These are phyloP conservation scores for Alternaria angustiovoidea DNA, from an alignment of 2,329 filamentous ascomycete species.

Conservation along the genomic window DNA sequence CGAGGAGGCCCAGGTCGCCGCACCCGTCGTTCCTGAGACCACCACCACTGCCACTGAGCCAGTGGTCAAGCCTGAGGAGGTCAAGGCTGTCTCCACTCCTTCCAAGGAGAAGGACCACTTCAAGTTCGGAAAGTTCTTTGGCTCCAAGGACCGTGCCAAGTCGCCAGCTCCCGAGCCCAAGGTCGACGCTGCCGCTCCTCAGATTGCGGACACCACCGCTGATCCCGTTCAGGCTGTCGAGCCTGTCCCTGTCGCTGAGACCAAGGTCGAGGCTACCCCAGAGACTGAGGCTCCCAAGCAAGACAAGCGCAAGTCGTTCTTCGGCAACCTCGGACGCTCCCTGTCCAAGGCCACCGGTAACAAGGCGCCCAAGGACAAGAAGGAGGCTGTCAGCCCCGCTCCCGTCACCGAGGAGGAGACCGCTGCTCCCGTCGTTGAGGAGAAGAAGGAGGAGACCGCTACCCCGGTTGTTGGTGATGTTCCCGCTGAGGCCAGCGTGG, in stretches of 20 bases:
- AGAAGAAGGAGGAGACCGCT: slow-evolving; percentile 41
- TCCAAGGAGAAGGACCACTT: slow-evolving; percentile 58
- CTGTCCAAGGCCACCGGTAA: slow-evolving; percentile 52
- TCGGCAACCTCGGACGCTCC: slow-evolving; percentile 69
- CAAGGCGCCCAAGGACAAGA: slow-evolving; percentile 50
- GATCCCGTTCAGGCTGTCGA: slow-evolving; percentile 22
- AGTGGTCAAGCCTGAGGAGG: slow-evolving; percentile 39
- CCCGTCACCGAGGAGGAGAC: slow-evolving; percentile 44
- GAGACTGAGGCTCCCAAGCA: slow-evolving; percentile 60
- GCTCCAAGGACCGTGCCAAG: slow-evolving; percentile 61
- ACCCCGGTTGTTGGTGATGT: slow-evolving; percentile 41
- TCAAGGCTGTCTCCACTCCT: slow-evolving; percentile 50
- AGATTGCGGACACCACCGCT: slow-evolving; percentile 42
- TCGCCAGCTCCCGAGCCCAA: slow-evolving; percentile 53
- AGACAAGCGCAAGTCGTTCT: slow-evolving; percentile 87
- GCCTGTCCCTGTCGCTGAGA: slow-evolving; percentile 48
- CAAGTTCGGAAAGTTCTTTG: slow-evolving; percentile 62
- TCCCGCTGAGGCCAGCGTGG: slow-evolving; percentile 49
- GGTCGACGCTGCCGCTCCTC: slow-evolving; percentile 52
- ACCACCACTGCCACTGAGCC: slow-evolving; percentile 36
- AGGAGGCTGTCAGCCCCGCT: slow-evolving; percentile 38
- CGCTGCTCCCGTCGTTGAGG: slow-evolving; percentile 32
- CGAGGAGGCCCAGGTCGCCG: slow-evolving; percentile 50
- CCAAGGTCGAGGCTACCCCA: slow-evolving; percentile 52
- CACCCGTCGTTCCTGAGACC: slow-evolving; percentile 45